Percentiles rank a stretch among this genome's conserved stretches.
These are phyloP conservation scores for Lodderomyces oxycetoniae DNA, from an alignment of 1,139 yeast species.

Conservation along the genomic window DNA sequence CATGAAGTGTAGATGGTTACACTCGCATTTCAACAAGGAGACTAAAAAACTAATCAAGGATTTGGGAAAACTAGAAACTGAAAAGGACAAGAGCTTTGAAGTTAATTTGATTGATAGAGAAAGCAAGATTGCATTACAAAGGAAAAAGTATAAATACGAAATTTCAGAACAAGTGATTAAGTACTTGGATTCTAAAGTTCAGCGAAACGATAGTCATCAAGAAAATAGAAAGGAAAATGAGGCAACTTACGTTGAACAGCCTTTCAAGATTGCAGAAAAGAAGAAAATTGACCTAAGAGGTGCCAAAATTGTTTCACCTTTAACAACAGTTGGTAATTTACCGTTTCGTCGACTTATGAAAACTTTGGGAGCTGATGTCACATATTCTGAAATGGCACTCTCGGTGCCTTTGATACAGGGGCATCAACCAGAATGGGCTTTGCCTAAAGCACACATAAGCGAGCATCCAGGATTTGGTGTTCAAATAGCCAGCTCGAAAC, in stretches of 20 bases:
- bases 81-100: slow-evolving; percentile 45
- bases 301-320: slow-evolving; percentile 88
- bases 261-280: slow-evolving; percentile 79
- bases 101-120: slow-evolving; percentile 58
- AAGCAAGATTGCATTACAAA: slow-evolving; percentile 54
- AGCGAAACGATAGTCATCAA: slow-evolving; percentile 34
- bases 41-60: slow-evolving; percentile 43
- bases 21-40: slow-evolving; percentile 60
- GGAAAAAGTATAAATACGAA: slow-evolving; percentile 55
- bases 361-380: slow-evolving; percentile 84
- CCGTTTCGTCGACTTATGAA: slow-evolving; percentile 95
- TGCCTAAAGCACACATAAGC: slow-evolving; percentile 78
- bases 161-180: slow-evolving; percentile 52
- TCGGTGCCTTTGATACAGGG: slow-evolving; percentile 84
- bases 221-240: slow-evolving; percentile 29
- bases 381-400: slow-evolving; percentile 95
- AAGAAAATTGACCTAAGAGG: slow-evolving; percentile 59
- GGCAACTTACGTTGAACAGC: slow-evolving; percentile 62
- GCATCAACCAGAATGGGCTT: slow-evolving; percentile 93
- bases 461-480: slow-evolving; percentile 92
- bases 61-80: slow-evolving; percentile 33
- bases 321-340: slow-evolving; percentile 95
- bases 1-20: slow-evolving; percentile 84
- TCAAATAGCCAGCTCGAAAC: slow-evolving; percentile 87
- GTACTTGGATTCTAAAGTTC: slow-evolving; percentile 48